These are phyloP conservation scores for Bullera alba DNA, from an alignment of 768 basidiomycete genomes.

Conservation along the genomic window DNA sequence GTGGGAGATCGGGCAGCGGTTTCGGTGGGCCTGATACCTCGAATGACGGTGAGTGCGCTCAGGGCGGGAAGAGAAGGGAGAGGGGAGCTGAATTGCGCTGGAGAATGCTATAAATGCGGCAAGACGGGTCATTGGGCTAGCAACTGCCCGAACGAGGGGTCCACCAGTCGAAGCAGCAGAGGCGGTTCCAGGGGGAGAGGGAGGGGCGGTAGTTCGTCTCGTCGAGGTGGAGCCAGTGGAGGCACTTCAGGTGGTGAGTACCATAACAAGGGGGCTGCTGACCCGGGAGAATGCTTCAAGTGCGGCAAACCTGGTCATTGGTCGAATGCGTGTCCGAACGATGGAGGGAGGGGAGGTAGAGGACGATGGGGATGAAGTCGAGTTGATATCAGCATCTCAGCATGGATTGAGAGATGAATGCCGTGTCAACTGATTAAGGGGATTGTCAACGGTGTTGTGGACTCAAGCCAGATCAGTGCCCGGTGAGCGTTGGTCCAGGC, in stretches of 20 bases:
- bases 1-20: background rate
- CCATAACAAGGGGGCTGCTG: background rate
- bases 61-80: background rate
- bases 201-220: background rate
- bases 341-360: too few relatives aligned
- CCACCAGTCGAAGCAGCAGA: background rate
- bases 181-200: background rate
- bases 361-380: too few relatives aligned
- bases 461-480: too few relatives aligned
- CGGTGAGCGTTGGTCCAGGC: too few relatives aligned
- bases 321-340: slow-evolving; percentile 29
- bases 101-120: slow-evolving; percentile 44
- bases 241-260: slow-evolving; percentile 1
- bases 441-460: background rate
- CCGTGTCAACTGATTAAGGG: too few relatives aligned
- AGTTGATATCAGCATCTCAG: too few relatives aligned
- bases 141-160: slow-evolving; percentile 26
- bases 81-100: background rate
- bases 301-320: slow-evolving; percentile 44
- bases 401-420: too few relatives aligned
- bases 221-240: slow-evolving; percentile 4
- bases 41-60: slow-evolving; percentile 1
- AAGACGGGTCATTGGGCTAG: slow-evolving; percentile 37
- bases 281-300: slow-evolving; percentile 34
- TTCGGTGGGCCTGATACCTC: background rate